A percentile compares a stretch with the other conserved stretches of the same genome.
Conservation (phyloP, 176 grass and related monocot species). For the Zoysia pacifica region DNA sequence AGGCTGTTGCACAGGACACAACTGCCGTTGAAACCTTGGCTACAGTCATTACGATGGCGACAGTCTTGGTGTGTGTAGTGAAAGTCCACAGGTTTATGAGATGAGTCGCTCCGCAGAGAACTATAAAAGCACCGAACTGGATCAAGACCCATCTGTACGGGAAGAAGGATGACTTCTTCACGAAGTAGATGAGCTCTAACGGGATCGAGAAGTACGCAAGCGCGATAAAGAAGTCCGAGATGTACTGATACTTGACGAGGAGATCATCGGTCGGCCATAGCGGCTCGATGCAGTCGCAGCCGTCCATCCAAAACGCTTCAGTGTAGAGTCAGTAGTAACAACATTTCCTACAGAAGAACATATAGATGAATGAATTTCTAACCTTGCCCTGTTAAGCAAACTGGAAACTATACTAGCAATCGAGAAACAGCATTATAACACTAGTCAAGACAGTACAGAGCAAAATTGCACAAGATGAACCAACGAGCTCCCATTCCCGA, state of each 20-base stretch:
- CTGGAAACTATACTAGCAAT: background rate
- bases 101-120: slow-evolving; percentile 81
- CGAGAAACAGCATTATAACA: background rate
- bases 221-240: slow-evolving; percentile 86
- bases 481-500: background rate
- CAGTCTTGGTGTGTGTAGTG: slow-evolving; percentile 48
- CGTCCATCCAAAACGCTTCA: slow-evolving; percentile 43
- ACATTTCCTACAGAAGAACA: slow-evolving; percentile 38
- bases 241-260: slow-evolving; percentile 69
- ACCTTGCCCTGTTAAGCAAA: background rate
- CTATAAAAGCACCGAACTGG: slow-evolving; percentile 77
- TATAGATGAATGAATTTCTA: background rate
- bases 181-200: slow-evolving; percentile 83
- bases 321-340: slow-evolving; percentile 1
- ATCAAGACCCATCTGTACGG: slow-evolving; percentile 61
- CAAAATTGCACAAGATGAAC: background rate
- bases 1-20: slow-evolving; percentile 70
- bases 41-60: slow-evolving; percentile 52
- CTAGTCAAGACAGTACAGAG: background rate
- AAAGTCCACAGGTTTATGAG: slow-evolving; percentile 77
- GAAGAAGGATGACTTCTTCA: slow-evolving; percentile 72
- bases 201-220: slow-evolving; percentile 83
- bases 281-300: slow-evolving; percentile 64
- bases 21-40: slow-evolving; percentile 70
- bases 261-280: slow-evolving; percentile 62